These are phyloP conservation scores for Lactarius hengduanensis DNA, from an alignment of 768 basidiomycete genomes.

Conservation along the genomic window DNA sequence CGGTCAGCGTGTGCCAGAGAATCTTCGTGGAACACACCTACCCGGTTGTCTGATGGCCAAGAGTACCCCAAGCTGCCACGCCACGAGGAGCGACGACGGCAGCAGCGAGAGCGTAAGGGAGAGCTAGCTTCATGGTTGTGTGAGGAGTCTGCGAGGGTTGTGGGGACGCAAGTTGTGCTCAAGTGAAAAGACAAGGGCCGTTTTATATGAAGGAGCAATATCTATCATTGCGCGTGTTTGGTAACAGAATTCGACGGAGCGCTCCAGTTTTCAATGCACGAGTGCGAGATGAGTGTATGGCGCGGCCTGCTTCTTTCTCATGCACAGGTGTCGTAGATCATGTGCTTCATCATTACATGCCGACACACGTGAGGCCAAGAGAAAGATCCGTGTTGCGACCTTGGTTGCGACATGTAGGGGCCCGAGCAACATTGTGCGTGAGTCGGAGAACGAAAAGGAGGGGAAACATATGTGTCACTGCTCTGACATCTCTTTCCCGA, in stretches of 20 bases:
- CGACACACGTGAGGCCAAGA: neutral
- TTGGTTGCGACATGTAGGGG: neutral
- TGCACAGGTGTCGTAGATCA: neutral
- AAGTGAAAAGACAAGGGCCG: neutral
- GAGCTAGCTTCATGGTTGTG: constrained; percentile 14
- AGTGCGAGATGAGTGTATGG: neutral
- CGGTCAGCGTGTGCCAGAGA: neutral
- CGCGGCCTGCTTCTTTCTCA: neutral
- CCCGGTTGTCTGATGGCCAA: constrained; percentile 33
- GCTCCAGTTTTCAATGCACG: neutral
- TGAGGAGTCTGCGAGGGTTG: neutral
- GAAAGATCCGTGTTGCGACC: neutral
- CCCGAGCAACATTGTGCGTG: neutral
- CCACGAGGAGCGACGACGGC: constrained; percentile 8
- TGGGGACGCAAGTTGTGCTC: neutral
- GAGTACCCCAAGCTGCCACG: constrained; percentile 31
- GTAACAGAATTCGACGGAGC: neutral
- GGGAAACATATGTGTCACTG: neutral
- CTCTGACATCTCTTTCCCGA: neutral
- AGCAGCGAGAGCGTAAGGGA: constrained; percentile 5
- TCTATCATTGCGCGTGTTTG: neutral
- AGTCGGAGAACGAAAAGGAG: no score
- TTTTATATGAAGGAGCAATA: neutral
- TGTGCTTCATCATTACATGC: neutral
- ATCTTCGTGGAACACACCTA: constrained; percentile 18